Evolutionary conservation across 2,329 filamentous ascomycete genomes (phyloP), one percentile per base, ranked within the genome.

Genomic region (Aotearoamyces nothofagi): DNA sequence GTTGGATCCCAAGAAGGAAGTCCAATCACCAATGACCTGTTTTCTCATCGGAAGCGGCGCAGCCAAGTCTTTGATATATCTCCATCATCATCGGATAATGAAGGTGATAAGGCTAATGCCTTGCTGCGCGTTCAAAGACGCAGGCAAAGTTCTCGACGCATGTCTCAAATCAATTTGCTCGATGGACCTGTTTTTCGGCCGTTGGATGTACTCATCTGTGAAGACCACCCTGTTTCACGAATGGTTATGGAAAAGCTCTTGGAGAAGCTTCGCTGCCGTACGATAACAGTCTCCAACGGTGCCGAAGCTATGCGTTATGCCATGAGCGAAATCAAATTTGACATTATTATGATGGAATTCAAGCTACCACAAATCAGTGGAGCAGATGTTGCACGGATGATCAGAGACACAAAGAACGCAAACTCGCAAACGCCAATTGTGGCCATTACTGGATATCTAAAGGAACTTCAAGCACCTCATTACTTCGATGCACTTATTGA

Each of bases 191-290:
- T 76, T 19, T 98, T 94, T 55, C 70, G 90, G 16, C 84, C 90
- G 2, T 57, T 98, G 29, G 90, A 98, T 52, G 79, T 98, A 5
- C 63, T 98, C 29, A 92, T 98, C 29, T 96, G 90, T 49, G 90
- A 98, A 55, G 90, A 98, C 45, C 90, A 98, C 50, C 90, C 90
- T 0, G 87, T 98, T 4, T 93, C 90, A 5, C 72, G 87, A 13
- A 75, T 98, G 60, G 87, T 98, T n/a, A 96, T 98, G 87, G 90
- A 98, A 49, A 90, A 92, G 44, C 60, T 98, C 5, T 66, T 98
- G 29, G 90, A 98, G 52, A 98, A 96, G 55, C 61, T 96, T 19
- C 78, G 83, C 19, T 98, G 90, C 46, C 80, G 90, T 23, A 94
- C 87, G 6, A 90, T 98, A 44, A 84, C 82, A 3, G 87, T 90